A percentile compares a stretch with the other conserved stretches of the same genome.
These are phyloP conservation scores for Lojkania enalia DNA, from an alignment of 2,329 filamentous ascomycete genomes.

Conservation along the genomic window DNA sequence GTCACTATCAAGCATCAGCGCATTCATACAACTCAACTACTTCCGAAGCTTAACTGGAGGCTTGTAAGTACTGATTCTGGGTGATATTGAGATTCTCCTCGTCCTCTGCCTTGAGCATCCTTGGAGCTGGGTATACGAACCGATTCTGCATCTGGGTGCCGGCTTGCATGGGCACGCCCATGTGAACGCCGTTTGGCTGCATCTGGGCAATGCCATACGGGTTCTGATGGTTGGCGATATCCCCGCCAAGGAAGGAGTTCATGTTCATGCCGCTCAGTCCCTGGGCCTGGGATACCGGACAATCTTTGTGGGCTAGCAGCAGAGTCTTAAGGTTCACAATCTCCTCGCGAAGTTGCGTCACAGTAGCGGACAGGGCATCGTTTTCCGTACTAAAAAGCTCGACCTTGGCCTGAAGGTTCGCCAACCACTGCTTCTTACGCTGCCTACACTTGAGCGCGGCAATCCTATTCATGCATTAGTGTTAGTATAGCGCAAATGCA, in stretches of 20 bases:
- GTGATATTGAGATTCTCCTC: conserved; percentile 33
- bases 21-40: background rate
- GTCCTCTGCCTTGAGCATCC: conserved; percentile 26
- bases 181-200: conserved; percentile 46
- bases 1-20: background rate
- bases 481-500: background rate
- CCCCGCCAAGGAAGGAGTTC: conserved; percentile 53
- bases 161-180: conserved; percentile 45
- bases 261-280: conserved; percentile 61
- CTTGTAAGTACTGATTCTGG: conserved; percentile 32
- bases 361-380: conserved; percentile 80
- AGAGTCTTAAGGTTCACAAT: conserved; percentile 94
- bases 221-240: conserved; percentile 48
- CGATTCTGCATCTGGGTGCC: conserved; percentile 43
- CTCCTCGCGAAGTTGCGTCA: conserved; percentile 84
- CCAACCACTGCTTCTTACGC: conserved; percentile 98
- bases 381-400: conserved; percentile 93
- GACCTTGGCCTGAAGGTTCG: conserved; percentile 91
- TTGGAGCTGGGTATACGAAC: conserved; percentile 37
- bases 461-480: conserved; percentile 62
- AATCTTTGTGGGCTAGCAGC: conserved; percentile 92
- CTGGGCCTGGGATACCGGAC: conserved; percentile 87
- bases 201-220: conserved; percentile 54
- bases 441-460: conserved; percentile 96
- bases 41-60: conserved; percentile 30